Percentiles rank a stretch among this genome's conserved stretches.
phyloP scores from a whole-genome alignment of 768 basidiomycete genomes.

The Suillus weaverae region DNA sequence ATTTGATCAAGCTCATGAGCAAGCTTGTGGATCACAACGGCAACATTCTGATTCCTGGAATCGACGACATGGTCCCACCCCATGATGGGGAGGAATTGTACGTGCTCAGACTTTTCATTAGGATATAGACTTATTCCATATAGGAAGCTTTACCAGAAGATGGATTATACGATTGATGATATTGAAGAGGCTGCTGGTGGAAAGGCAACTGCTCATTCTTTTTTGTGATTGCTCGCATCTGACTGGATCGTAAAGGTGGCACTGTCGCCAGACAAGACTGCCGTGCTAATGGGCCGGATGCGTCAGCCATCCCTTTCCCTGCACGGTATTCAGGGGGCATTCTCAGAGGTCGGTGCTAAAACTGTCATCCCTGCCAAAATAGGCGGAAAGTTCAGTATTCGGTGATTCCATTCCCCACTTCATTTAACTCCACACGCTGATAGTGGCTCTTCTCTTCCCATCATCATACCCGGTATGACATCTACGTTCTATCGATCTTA shows the following conservation, averaged over 20 bases:
- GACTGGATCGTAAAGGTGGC: conserved; percentile 44
- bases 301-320: conserved; percentile 83
- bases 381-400: conserved; percentile 91
- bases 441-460: background rate
- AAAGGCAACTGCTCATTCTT: conserved; percentile 20
- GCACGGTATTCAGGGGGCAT: conserved; percentile 96
- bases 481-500: background rate
- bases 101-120: conserved; percentile 17
- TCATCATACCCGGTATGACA: background rate
- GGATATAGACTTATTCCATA: conserved; percentile 1
- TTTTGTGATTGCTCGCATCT: background rate
- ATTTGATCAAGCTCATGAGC: conserved; percentile 79
- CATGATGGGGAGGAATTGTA: conserved; percentile 74
- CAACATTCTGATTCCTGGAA: conserved; percentile 85
- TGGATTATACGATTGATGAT: conserved; percentile 74
- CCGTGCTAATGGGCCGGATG: conserved; percentile 92
- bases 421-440: background rate
- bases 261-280: conserved; percentile 73
- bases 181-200: conserved; percentile 78
- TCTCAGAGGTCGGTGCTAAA: conserved; percentile 78
- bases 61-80: conserved; percentile 79
- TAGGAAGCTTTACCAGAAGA: conserved; percentile 67
- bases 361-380: conserved; percentile 94
- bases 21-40: conserved; percentile 79
- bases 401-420: conserved; percentile 43